A percentile compares a stretch with the other conserved stretches of the same genome.
These are phyloP conservation scores for Acacia concinna DNA, from an alignment of 331 rosid species.

Conservation along the genomic window DNA sequence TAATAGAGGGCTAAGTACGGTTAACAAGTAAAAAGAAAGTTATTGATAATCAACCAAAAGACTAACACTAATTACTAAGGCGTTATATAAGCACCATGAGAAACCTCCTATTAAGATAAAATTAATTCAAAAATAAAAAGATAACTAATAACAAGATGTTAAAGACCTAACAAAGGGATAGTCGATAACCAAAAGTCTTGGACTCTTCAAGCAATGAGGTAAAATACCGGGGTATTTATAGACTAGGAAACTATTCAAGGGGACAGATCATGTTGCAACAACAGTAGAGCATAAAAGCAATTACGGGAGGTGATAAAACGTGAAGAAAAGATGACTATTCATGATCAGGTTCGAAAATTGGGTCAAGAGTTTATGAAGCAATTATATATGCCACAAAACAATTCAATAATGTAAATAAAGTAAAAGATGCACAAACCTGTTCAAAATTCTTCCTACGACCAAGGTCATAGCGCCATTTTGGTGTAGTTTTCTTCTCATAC, in stretches of 20 bases:
- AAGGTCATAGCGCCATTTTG: slow-evolving; percentile 84
- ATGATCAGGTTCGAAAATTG: neutral
- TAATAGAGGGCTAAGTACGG: neutral
- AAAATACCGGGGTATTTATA: no score
- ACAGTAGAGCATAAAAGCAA: neutral
- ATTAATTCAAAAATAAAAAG: neutral
- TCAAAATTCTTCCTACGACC: slow-evolving; percentile 76
- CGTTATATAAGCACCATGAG: neutral
- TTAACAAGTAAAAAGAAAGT: neutral
- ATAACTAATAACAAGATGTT: neutral
- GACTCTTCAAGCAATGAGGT: neutral
- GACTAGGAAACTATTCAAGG: no score
- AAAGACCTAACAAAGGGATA: neutral
- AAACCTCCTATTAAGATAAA: neutral
- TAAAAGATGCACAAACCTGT: slow-evolving; percentile 52
- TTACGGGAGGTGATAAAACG: neutral
- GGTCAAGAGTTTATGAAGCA: neutral
- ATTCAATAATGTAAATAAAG: neutral
- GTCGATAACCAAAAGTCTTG: neutral
- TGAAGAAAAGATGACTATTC: neutral
- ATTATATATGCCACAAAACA: no score
- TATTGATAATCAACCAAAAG: neutral
- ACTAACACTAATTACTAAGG: neutral
- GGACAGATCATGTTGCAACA: neutral
- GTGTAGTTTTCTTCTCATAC: slow-evolving; percentile 70